These are phyloP conservation scores for Coemansia sp. DNA, from an alignment of 192 early-diverging fungal genomes.

Conservation along the genomic window DNA sequence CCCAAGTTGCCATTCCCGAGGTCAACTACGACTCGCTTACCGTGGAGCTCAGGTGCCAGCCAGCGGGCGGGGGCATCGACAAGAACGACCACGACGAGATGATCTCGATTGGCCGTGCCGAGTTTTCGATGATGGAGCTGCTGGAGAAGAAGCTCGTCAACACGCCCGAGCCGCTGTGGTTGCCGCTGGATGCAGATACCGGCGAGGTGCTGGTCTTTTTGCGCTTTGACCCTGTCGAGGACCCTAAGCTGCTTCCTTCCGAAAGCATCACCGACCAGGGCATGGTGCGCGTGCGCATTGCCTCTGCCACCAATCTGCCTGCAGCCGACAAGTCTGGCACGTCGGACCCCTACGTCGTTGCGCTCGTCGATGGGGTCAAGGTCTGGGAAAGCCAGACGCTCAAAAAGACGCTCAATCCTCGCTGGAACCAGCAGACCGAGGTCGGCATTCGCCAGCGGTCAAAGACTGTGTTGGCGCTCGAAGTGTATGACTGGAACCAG, in stretches of 20 bases:
- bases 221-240: conserved; percentile 51
- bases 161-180: conserved; percentile 49
- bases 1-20: conserved; percentile 49
- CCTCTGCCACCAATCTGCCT: conserved; percentile 59
- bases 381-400: conserved; percentile 65
- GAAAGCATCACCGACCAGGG: conserved; percentile 63
- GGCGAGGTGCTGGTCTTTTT: conserved; percentile 53
- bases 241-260: conserved; percentile 33
- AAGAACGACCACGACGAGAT: conserved; percentile 34
- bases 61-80: conserved; percentile 28
- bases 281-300: conserved; percentile 58
- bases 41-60: conserved; percentile 42
- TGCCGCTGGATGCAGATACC: conserved; percentile 51
- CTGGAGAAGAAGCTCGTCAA: conserved; percentile 46
- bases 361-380: conserved; percentile 62
- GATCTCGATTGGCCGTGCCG: conserved; percentile 51
- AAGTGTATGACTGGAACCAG: conserved; percentile 80
- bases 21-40: conserved; percentile 30
- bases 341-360: conserved; percentile 71
- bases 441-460: conserved; percentile 58
- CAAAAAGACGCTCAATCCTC: conserved; percentile 74
- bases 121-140: conserved; percentile 48
- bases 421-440: conserved; percentile 65
- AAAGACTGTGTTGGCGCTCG: conserved; percentile 57
- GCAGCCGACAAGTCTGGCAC: conserved; percentile 70